Conservation (phyloP, 2,329 filamentous ascomycete genomes). For the Aphanocladium album region DNA sequence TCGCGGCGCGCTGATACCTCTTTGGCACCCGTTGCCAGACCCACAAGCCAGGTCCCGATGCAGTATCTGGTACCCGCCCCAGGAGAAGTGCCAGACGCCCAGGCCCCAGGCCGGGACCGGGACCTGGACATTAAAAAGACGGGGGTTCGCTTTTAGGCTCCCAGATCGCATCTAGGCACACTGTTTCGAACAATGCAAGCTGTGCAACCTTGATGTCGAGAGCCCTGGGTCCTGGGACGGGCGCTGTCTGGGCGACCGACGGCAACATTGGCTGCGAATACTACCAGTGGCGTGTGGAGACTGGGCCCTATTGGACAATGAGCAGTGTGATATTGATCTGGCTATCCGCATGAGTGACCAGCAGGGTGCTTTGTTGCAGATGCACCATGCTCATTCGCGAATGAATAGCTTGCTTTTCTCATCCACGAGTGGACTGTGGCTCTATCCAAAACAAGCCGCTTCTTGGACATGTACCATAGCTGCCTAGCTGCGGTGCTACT, state of each 20-base stretch:
- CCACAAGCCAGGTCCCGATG: conserved; percentile 10
- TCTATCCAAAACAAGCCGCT: not conserved
- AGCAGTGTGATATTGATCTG: not conserved
- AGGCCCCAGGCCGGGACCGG: not conserved
- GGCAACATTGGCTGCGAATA: not conserved
- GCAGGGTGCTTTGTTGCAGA: not conserved
- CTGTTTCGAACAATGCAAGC: too few relatives aligned
- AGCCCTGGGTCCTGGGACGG: not conserved
- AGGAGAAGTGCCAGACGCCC: not conserved
- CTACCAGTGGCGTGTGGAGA: not conserved
- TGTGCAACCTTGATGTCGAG: conserved; percentile 12
- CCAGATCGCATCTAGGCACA: conserved; percentile 6
- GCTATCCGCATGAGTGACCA: not conserved
- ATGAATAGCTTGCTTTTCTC: not conserved
- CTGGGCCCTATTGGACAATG: not conserved
- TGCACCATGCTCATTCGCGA: not conserved
- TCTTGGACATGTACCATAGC: not conserved
- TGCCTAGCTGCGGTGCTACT: conserved; percentile 5
- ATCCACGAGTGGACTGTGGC: not conserved
- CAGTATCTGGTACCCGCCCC: conserved; percentile 7
- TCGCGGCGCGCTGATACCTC: conserved; percentile 1
- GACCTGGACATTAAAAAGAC: not conserved
- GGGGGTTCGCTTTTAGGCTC: not conserved
- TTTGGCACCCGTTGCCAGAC: conserved; percentile 2
- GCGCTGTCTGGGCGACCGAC: not conserved